Conservation (phyloP, 164 flowering plant species). For the Magnolia kwangsiensis region DNA sequence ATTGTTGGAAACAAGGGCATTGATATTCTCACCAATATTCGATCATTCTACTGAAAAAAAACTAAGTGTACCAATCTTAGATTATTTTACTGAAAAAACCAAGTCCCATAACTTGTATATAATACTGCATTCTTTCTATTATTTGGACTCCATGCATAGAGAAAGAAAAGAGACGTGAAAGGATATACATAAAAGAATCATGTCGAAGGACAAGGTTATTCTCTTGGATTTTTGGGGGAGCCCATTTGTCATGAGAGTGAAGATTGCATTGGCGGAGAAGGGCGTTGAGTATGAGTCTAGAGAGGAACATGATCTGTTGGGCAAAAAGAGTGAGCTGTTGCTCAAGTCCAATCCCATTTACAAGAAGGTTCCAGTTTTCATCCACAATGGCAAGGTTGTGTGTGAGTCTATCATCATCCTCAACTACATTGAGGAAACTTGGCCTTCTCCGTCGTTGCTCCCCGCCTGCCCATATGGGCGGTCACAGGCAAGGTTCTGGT, state of each 20-base stretch:
- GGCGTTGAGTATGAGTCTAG: slow-evolving; percentile 33
- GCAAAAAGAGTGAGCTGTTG: slow-evolving; percentile 44
- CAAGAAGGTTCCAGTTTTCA: slow-evolving; percentile 46
- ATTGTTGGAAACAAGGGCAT: background rate
- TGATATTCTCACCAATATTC: slow-evolving; percentile 1
- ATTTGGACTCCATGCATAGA: background rate
- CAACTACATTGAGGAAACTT: slow-evolving; percentile 46
- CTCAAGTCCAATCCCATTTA: slow-evolving; percentile 48
- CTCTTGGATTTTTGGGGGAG: slow-evolving; percentile 44
- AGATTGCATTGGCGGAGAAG: slow-evolving; percentile 45
- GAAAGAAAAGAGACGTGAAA: background rate
- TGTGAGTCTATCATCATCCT: slow-evolving; percentile 42
- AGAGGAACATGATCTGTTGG: slow-evolving; percentile 37
- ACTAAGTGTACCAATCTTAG: background rate
- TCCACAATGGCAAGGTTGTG: slow-evolving; percentile 43
- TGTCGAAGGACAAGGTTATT: slow-evolving; percentile 31
- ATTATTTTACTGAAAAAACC: background rate
- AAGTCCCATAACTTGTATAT: background rate
- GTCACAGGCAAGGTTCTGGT: slow-evolving; percentile 52
- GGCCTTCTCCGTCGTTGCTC: slow-evolving; percentile 47
- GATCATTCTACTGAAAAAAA: background rate
- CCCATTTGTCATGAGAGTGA: slow-evolving; percentile 44
- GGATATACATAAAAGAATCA: background rate
- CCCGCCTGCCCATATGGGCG: slow-evolving; percentile 37
- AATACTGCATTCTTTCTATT: background rate